Percentiles rank a stretch among this genome's conserved stretches.
These are phyloP conservation scores for Xylariaceae sp. DNA, from an alignment of 2,329 filamentous ascomycete species.

Conservation along the genomic window DNA sequence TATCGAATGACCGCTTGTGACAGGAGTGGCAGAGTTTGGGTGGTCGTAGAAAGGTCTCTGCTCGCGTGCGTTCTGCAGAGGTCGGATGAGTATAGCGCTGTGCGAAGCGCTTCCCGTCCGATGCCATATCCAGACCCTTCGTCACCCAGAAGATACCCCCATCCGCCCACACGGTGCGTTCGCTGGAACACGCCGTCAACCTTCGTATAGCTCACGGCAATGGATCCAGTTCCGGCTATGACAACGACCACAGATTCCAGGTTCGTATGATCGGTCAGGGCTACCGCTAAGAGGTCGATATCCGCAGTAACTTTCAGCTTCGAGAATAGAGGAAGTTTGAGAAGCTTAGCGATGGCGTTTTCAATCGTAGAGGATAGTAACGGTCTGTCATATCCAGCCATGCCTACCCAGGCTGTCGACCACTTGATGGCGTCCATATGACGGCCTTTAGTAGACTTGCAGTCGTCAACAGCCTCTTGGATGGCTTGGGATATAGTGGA, in stretches of 20 bases:
- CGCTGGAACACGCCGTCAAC: conserved; percentile 9
- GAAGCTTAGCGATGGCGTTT: not conserved
- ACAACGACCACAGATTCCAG: conserved; percentile 13
- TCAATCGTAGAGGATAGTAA: conserved; percentile 2
- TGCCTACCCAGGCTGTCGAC: conserved; percentile 17
- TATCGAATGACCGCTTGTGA: conserved; percentile 8
- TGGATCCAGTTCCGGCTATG: conserved; percentile 18
- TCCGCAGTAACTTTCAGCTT: conserved; percentile 15
- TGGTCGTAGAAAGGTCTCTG: not conserved
- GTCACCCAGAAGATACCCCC: conserved; percentile 21
- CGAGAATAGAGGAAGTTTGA: not conserved
- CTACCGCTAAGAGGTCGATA: conserved; percentile 13
- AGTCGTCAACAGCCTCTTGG: conserved; percentile 10
- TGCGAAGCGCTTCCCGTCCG: conserved; percentile 18
- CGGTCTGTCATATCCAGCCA: conserved; percentile 20
- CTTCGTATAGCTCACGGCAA: conserved; percentile 17
- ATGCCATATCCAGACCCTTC: conserved; percentile 24
- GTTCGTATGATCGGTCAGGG: not conserved
- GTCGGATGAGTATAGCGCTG: conserved; percentile 13
- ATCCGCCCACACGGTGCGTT: conserved; percentile 18
- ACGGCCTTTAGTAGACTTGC: not conserved
- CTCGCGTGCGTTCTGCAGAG: not conserved
- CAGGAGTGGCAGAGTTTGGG: not conserved
- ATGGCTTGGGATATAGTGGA: conserved; percentile 12
- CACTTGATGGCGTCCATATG: conserved; percentile 3